These are phyloP conservation scores for Anthostomella pinea DNA, from an alignment of 2,329 filamentous ascomycete genomes.

Conservation along the genomic window DNA sequence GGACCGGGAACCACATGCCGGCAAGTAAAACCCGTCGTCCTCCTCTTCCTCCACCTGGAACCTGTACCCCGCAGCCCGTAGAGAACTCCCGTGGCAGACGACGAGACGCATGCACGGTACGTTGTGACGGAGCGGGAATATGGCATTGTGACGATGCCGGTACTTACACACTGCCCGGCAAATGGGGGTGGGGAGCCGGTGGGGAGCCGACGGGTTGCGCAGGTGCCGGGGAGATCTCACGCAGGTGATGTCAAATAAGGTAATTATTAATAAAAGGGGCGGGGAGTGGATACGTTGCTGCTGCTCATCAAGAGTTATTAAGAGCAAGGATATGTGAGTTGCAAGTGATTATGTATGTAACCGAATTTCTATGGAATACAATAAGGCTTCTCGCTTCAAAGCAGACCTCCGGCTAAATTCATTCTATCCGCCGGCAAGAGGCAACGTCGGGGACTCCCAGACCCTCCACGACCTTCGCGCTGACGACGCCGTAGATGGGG, in stretches of 20 bases:
- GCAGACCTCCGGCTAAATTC: neutral
- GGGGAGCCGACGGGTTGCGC: neutral
- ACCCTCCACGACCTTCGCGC: constrained; percentile 54
- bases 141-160: neutral
- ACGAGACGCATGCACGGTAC: neutral
- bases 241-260: neutral
- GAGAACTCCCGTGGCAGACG: too few species aligned
- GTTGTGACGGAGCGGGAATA: neutral
- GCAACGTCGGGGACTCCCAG: constrained; percentile 49
- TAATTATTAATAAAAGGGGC: neutral
- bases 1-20: too few species aligned
- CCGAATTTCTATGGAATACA: neutral
- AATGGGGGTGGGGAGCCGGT: constrained; percentile 10
- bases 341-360: neutral
- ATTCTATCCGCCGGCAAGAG: constrained; percentile 18
- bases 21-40: too few species aligned
- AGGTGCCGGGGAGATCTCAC: too few species aligned
- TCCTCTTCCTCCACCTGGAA: too few species aligned
- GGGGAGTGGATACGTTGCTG: too few species aligned
- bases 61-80: too few species aligned
- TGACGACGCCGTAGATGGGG: constrained; percentile 54
- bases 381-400: neutral
- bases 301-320: too few species aligned
- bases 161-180: constrained; percentile 1
- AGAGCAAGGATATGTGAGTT: too few species aligned